Base-by-base conservation (phyloP, 495 filamentous ascomycete genomes). In the Talaromyces nanjingensis region DNA sequence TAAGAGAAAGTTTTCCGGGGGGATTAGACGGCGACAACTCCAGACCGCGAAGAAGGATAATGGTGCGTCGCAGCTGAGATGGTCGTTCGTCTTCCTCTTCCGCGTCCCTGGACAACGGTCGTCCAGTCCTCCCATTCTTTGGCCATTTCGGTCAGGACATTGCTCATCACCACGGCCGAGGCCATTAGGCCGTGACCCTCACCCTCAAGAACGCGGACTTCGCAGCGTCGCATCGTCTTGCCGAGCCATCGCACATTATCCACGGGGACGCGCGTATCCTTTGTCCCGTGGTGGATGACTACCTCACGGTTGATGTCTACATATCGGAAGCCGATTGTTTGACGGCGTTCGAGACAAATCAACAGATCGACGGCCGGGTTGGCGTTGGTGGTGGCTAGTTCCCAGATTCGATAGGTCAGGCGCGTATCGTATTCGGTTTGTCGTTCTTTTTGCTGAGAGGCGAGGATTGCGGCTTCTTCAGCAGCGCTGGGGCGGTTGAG, bases 121-220 rank as follows among this genome's bases (percentile, higher is more conserved):
- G 83, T 87, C 93, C 93, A 97, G 65, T 97, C 92, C 64, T 94
- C 91, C 96, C 93, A 98, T 71, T 98, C 96, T 52, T 84, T 83
- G 34, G 90, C 89, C 68, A 98, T 94, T 74, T 98, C 94, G 74
- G 91, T 96, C 66, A 98, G 72, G 22, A 98, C 89, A 60, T 86
- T 86, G 25, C 91, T 89, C 96, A 99, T 98, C 24, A 99, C 93
- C 18, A 77, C 75, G 7, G 94, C 93, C 59, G 89, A 93, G 0
- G 96, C 94, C 94, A 99, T 99, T 47, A 99, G 76, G 0, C 96
- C 96, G 70, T 99, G 94, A 4, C 92, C 92, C 72, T 99, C 94
- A 6, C 91, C 92, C 65, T 96, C 90, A 12, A 99, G 79, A 6
- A 98, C 84, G 11, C 94, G 81, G 18, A 99, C 92, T 73, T 98